Conservation (phyloP, 768 basidiomycete species). For the Mycena vulgaris region DNA sequence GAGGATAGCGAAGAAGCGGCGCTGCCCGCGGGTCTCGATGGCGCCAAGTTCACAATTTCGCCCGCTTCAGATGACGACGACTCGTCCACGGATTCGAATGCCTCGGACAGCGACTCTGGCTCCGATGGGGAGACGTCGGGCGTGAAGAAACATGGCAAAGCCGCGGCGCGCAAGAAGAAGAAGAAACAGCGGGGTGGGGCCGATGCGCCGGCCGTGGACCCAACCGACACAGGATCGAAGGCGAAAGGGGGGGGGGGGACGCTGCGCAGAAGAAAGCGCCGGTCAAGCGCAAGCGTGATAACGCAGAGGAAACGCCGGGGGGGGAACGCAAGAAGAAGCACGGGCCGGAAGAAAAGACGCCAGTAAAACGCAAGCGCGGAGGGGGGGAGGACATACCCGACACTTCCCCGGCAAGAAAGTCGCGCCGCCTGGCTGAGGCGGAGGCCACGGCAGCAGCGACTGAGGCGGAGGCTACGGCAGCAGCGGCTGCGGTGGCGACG, state of each 20-base stretch:
- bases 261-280: too few species aligned
- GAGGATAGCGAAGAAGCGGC: neutral
- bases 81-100: neutral
- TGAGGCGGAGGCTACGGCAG: too few species aligned
- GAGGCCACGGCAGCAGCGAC: neutral
- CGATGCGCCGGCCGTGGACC: too few species aligned
- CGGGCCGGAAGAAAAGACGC: too few species aligned
- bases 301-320: too few species aligned
- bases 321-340: neutral
- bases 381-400: neutral
- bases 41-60: neutral
- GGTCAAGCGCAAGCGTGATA: too few species aligned
- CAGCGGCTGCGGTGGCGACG: too few species aligned
- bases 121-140: neutral
- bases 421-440: neutral
- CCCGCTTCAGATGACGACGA: neutral
- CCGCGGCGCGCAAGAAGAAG: too few species aligned
- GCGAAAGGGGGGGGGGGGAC: too few species aligned
- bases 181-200: too few species aligned
- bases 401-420: neutral
- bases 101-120: too few species aligned
- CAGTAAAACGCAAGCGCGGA: neutral
- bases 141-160: neutral
- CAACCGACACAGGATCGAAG: too few species aligned
- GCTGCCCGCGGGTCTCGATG: neutral